Percentiles rank a stretch among this genome's conserved stretches.
Evolutionary conservation across 2,329 filamentous ascomycete genomes (phyloP).

Genomic region (Salinomyces thailandicus): DNA sequence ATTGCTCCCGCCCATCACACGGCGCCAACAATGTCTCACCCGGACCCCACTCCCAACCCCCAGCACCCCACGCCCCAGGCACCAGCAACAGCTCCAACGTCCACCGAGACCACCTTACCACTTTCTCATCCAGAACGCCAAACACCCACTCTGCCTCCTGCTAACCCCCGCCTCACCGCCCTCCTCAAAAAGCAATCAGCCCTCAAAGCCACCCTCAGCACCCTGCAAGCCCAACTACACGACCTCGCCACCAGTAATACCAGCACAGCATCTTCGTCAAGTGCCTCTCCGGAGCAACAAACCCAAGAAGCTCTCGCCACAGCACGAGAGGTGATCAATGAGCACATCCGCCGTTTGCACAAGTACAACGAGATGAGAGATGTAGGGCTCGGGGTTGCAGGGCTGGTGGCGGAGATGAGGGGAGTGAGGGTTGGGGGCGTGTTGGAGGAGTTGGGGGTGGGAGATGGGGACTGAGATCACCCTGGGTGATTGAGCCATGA

Average conservation of each 20-base stretch:
- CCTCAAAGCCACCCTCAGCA: conserved; percentile 39
- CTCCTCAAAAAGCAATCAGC: conserved; percentile 22
- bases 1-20: conserved; percentile 15
- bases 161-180: conserved; percentile 14
- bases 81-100: conserved; percentile 3
- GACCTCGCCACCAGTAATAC: not conserved
- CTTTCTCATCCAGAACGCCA: conserved; percentile 10
- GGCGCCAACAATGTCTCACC: conserved; percentile 4
- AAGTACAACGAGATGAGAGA: conserved; percentile 64
- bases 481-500: too few relatives aligned
- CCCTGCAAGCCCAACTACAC: conserved; percentile 35
- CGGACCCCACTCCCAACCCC: not conserved
- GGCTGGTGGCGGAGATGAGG: conserved; percentile 55
- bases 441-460: conserved; percentile 39
- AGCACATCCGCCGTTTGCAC: conserved; percentile 55
- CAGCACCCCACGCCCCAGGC: too few relatives aligned
- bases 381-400: conserved; percentile 54
- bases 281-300: conserved; percentile 20
- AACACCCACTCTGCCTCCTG: not conserved
- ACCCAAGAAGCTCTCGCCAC: conserved; percentile 27
- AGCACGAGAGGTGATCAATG: conserved; percentile 45
- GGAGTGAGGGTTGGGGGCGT: conserved; percentile 44
- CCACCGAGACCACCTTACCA: conserved; percentile 4
- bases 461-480: conserved; percentile 33
- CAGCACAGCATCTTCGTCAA: too few relatives aligned